Conservation (phyloP, 768 basidiomycete species). For the Russula virescens region DNA sequence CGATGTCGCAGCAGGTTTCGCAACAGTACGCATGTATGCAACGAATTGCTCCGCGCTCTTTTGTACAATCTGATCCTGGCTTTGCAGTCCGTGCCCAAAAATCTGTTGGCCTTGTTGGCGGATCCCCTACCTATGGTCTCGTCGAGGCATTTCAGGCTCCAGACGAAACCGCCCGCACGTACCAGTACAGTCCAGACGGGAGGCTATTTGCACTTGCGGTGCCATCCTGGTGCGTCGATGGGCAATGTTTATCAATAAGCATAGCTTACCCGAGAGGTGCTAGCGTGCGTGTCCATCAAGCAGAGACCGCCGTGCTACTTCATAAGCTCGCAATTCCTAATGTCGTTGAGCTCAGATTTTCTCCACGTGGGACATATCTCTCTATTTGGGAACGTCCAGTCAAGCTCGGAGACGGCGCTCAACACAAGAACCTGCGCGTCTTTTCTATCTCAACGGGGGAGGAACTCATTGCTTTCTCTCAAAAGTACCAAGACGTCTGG, state of each 20-base stretch:
- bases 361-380: constrained; percentile 87
- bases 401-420: constrained; percentile 84
- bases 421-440: constrained; percentile 91
- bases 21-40: constrained; percentile 83
- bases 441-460: constrained; percentile 83
- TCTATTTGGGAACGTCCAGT: constrained; percentile 95
- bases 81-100: constrained; percentile 88
- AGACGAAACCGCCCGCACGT: constrained; percentile 67
- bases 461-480: constrained; percentile 80
- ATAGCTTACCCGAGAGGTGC: constrained; percentile 12
- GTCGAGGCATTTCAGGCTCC: constrained; percentile 60
- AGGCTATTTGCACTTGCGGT: constrained; percentile 81
- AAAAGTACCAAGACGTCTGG: constrained; percentile 92
- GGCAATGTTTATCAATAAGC: constrained; percentile 7
- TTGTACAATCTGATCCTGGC: constrained; percentile 25
- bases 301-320: constrained; percentile 65
- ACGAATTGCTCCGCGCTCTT: neutral
- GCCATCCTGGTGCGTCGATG: constrained; percentile 56
- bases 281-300: constrained; percentile 74
- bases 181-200: constrained; percentile 81
- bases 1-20: constrained; percentile 69
- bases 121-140: constrained; percentile 67
- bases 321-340: constrained; percentile 70
- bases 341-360: constrained; percentile 83
- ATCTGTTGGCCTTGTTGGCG: constrained; percentile 78